Evolutionary conservation across 208 protist genomes (phyloP).

Genomic region (Trypanosoma avium): DNA sequence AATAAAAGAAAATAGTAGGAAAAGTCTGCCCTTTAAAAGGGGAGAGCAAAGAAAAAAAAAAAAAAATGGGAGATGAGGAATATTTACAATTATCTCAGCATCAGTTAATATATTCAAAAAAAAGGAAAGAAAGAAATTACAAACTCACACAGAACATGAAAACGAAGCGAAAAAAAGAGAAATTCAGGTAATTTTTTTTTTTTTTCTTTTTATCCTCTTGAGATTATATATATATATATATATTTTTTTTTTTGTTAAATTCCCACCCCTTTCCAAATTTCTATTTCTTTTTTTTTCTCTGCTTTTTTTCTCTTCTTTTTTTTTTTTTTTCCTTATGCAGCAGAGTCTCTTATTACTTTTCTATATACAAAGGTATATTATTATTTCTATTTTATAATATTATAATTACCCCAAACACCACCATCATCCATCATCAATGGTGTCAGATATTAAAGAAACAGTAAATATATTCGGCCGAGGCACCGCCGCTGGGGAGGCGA

Average conservation of each 20-base stretch:
- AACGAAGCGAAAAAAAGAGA: too few species aligned
- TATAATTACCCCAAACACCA: too few species aligned
- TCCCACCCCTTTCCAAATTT: neutral
- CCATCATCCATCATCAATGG: too few species aligned
- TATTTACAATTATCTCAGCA: neutral
- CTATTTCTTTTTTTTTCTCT: neutral
- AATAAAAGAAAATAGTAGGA: too few species aligned
- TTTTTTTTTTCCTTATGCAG: neutral
- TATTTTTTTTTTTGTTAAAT: slow-evolving; percentile 11
- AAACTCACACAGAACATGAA: too few species aligned
- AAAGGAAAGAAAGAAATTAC: too few species aligned
- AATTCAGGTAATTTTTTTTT: too few species aligned
- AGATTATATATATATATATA: slow-evolving; percentile 2
- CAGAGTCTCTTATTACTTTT: too few species aligned
- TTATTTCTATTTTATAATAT: too few species aligned
- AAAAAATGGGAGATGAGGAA: neutral
- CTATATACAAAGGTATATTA: too few species aligned
- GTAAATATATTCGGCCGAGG: slow-evolving; percentile 82
- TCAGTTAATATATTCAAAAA: too few species aligned
- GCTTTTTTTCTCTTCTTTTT: slow-evolving; percentile 6
- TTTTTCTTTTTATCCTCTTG: too few species aligned
- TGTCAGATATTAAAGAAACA: slow-evolving; percentile 6
- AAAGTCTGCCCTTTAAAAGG: neutral
- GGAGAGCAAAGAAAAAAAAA: neutral
- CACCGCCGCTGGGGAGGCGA: slow-evolving; percentile 84